A percentile compares a stretch with the other conserved stretches of the same genome.
Evolutionary conservation across 1,284 basidiomycete species (phyloP).

Genomic region (Sanghuangporus weigelae): DNA sequence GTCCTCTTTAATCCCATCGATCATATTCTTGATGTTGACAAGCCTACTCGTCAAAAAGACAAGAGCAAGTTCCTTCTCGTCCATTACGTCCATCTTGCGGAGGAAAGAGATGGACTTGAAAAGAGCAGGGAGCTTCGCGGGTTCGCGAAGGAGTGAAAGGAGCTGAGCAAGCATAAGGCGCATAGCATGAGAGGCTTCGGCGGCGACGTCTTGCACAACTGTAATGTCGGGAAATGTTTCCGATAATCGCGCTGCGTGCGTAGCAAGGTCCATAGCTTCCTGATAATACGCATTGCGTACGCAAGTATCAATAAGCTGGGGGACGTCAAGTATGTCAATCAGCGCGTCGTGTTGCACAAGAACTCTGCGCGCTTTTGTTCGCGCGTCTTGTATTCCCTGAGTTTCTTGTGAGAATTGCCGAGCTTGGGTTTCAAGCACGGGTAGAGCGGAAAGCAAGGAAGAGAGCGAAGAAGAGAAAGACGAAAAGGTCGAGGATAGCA

Average conservation of each 20-base stretch:
- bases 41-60: conserved; percentile 64
- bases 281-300: conserved; percentile 87
- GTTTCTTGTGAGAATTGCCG: conserved; percentile 58
- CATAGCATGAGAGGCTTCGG: conserved; percentile 71
- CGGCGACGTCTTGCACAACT: conserved; percentile 52
- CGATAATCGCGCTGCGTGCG: conserved; percentile 53
- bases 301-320: conserved; percentile 86
- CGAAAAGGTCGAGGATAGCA: conserved; percentile 59
- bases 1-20: conserved; percentile 41
- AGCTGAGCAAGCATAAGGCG: conserved; percentile 75
- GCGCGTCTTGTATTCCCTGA: conserved; percentile 52
- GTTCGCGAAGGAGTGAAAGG: conserved; percentile 73
- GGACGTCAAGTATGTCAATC: conserved; percentile 85
- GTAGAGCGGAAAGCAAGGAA: conserved; percentile 63
- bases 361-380: conserved; percentile 72
- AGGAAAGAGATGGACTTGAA: conserved; percentile 87
- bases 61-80: conserved; percentile 61
- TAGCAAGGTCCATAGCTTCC: conserved; percentile 80
- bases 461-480: conserved; percentile 65
- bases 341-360: conserved; percentile 90
- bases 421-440: conserved; percentile 66
- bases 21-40: conserved; percentile 41
- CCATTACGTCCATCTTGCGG: conserved; percentile 65
- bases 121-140: conserved; percentile 82
- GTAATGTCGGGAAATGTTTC: conserved; percentile 36